Evolutionary conservation across 768 basidiomycete species (phyloP), one percentile per base, ranked within the genome.

Genomic region (Hemileccinum rubropunctum): DNA sequence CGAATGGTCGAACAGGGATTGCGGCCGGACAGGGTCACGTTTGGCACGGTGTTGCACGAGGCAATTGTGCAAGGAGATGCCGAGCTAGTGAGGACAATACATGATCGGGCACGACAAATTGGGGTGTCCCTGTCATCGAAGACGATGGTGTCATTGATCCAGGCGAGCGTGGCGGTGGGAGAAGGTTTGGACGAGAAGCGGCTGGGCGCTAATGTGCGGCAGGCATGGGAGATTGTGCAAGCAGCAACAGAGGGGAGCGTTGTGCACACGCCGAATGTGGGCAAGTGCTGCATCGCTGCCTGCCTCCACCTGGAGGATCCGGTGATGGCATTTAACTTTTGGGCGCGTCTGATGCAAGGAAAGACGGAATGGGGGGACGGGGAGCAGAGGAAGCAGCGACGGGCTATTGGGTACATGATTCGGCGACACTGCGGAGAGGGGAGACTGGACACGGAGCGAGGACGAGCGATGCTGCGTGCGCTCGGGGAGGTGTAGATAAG

Each of bases 11-110:
- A 65, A 14, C 57, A 58, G 21, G 80, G 82, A 15, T 52, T 84
- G 26, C 59, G 57, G 34, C 84, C 84, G 1, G 78, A 82, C 59
- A 67, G 65, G 18, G 73, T 81, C 32, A 77, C 80, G 37, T 81
- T 77, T 64, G 83, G 81, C 27, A 85, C 83, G 0, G 75, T 85
- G 37, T 67, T 88, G 51, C 82, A 85, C 52, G 71, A 74, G 49
- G 84, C 86, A 10, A 64, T 78, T 30, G 54, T 65, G 18, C 72
- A 76, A 41, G 68, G 70, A 23, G 74, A 84, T 47, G 50, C 57
- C 42, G 63, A 69, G 27, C 65, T 86, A 23, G 78, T 77, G 28
- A 51, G 61, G 13, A 58, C 69, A 37, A 65, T 86, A 58, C 63
- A 80, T 26, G 54, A 55, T 21, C 71, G 64, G 34, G 73, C 78